phyloP scores from a whole-genome alignment of 2,329 filamentous ascomycete species.

The Penicillium sp. region DNA sequence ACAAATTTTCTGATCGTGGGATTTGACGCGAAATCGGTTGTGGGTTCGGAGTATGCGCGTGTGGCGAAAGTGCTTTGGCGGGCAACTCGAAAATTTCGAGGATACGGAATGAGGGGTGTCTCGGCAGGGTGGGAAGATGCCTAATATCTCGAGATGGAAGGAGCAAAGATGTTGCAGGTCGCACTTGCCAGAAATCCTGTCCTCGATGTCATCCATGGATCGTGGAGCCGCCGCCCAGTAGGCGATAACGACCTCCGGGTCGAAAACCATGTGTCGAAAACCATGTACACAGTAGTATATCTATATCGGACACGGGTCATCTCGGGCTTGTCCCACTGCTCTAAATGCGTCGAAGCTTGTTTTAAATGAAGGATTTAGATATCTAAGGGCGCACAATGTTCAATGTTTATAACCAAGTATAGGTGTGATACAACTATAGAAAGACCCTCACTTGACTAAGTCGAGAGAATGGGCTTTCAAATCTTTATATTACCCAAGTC shows the following conservation, averaged over 20 bases:
- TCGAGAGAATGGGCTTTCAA: too few species aligned
- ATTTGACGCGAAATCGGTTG: conserved; percentile 13
- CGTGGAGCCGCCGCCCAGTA: background rate
- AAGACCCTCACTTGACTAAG: background rate
- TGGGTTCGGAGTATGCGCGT: conserved; percentile 14
- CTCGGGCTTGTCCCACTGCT: background rate
- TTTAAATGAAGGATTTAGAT: background rate
- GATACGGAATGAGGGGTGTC: background rate
- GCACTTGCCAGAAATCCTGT: conserved; percentile 1
- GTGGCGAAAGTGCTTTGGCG: conserved; percentile 13
- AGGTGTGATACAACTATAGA: background rate
- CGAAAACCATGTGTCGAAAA: too few species aligned
- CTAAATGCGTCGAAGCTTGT: background rate
- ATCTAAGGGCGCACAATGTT: too few species aligned
- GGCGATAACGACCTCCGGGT: background rate
- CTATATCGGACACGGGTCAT: background rate
- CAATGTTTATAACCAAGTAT: background rate
- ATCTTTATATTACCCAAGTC: too few species aligned
- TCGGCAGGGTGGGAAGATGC: background rate
- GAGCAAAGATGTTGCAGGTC: background rate
- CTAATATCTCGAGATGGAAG: background rate
- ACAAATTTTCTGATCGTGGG: background rate
- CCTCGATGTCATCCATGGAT: conserved; percentile 18
- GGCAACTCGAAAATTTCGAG: background rate
- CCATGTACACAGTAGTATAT: background rate